Conservation (phyloP, 2,329 filamentous ascomycete species). For the Dothideomycetes sp. region DNA sequence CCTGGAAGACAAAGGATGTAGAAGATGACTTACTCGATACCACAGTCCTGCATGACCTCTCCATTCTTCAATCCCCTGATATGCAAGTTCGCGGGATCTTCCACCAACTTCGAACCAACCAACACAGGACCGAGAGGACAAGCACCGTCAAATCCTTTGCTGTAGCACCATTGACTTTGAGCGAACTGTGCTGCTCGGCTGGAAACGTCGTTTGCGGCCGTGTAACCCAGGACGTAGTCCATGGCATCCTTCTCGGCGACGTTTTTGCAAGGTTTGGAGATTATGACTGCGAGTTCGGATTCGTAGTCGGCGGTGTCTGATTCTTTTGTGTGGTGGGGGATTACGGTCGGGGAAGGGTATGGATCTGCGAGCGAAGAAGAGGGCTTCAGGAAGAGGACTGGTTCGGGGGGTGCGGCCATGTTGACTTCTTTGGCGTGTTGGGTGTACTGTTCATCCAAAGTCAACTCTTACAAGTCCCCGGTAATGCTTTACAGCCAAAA, state of each 20-base stretch:
- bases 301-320: conserved; percentile 52
- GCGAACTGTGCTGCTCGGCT: conserved; percentile 48
- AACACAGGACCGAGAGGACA: conserved; percentile 40
- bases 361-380: conserved; percentile 46
- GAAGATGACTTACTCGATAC: conserved; percentile 29
- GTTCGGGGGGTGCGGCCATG: conserved; percentile 44
- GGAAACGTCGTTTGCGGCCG: conserved; percentile 54
- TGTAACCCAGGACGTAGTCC: conserved; percentile 56
- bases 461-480: too few relatives aligned
- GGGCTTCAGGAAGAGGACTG: conserved; percentile 50
- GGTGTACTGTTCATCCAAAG: conserved; percentile 39
- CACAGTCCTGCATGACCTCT: conserved; percentile 42
- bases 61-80: conserved; percentile 35
- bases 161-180: conserved; percentile 49
- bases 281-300: conserved; percentile 49
- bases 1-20: background rate
- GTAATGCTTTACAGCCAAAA: background rate
- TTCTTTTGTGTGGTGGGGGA: conserved; percentile 45
- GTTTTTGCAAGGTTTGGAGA: conserved; percentile 45
- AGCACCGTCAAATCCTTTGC: conserved; percentile 50
- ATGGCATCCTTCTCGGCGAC: conserved; percentile 48
- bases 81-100: conserved; percentile 41
- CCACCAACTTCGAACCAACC: conserved; percentile 12
- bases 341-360: conserved; percentile 40
- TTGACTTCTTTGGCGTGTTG: conserved; percentile 44